phyloP scores from a whole-genome alignment of 345 rosid species.

The Carallia pectinifolia region DNA sequence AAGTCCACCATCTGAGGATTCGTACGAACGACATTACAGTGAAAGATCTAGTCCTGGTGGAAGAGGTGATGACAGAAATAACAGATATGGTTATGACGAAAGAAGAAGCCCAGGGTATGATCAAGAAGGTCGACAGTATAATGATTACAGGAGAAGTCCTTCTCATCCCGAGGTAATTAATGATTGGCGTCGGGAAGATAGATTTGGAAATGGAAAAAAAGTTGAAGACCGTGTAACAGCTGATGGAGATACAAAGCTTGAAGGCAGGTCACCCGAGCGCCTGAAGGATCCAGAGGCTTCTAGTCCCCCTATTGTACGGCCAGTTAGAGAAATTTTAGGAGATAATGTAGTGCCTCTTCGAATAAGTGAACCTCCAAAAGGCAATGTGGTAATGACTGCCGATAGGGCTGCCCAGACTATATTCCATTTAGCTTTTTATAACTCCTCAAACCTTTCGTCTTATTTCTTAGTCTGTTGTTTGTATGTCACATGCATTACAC shows the following conservation, averaged over 20 bases:
- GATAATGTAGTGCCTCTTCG: slow-evolving; percentile 81
- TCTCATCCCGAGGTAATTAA: slow-evolving; percentile 69
- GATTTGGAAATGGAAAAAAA: slow-evolving; percentile 72
- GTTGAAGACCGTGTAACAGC: slow-evolving; percentile 51
- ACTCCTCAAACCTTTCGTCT: not conserved
- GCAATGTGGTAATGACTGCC: slow-evolving; percentile 46
- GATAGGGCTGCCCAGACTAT: slow-evolving; percentile 48
- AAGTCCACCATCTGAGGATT: slow-evolving; percentile 81
- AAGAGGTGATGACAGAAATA: slow-evolving; percentile 54
- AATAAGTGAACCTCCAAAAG: slow-evolving; percentile 86
- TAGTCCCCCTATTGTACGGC: slow-evolving; percentile 80
- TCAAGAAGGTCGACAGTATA: slow-evolving; percentile 53
- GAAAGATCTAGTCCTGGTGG: slow-evolving; percentile 87
- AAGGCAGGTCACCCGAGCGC: slow-evolving; percentile 73
- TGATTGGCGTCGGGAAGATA: slow-evolving; percentile 95
- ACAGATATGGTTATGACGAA: slow-evolving; percentile 44
- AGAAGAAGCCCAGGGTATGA: slow-evolving; percentile 71
- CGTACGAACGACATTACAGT: slow-evolving; percentile 62
- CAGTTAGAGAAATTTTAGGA: slow-evolving; percentile 90
- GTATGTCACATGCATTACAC: not conserved
- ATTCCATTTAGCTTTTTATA: slow-evolving; percentile 1
- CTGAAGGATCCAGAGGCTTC: slow-evolving; percentile 56
- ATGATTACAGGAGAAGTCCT: slow-evolving; percentile 61
- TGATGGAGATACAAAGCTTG: slow-evolving; percentile 56
- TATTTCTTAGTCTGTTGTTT: not conserved